Base-by-base conservation (phyloP, 805 yeast genomes). In the Zygoascus biomembranicola region DNA sequence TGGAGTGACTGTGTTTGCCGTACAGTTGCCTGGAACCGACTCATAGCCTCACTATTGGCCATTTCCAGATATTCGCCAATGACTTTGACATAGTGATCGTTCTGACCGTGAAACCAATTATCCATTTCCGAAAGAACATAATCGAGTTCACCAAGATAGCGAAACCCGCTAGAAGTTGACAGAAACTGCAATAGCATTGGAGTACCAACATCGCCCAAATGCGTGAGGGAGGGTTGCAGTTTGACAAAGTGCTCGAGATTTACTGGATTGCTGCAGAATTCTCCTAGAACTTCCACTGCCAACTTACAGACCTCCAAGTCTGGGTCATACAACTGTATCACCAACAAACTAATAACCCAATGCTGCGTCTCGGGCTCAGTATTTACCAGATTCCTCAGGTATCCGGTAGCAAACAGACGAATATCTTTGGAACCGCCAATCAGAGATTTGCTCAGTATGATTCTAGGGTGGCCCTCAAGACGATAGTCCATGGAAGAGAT, bases 251-350 rank as follows among this genome's bases (percentile, higher is more conserved):
- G 73, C 37, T 74, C 73, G 37, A 84, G 65, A 50, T 78, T 77
- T 20, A 70, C 72, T 5, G 69, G 66, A 16, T 59, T 64, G 11
- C 74, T 72, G 55, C 85, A 82, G 57, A 71, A 80, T 19, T 72
- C 75, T 42, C 80, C 79, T 32, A 85, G 62, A 2, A 76, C 71
- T 44, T 73, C 73, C n/a, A 81, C 80, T 0, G 87, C 84, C 8
- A 74, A 63, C 14, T 77, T 72, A 47, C 82, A 76, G 4, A 85
- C 83, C 23, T 74, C 77, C 16, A 73, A 64, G 39, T 78, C 79
- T 0, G 78, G 73, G 63, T 89, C 96, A 64, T 85, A 87, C 2
- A 90, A 68, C 59, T 85, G 90, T 37, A 78, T 77, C 5, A 85
- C 81, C 55, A 90, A 68, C 44, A 80, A 61, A 31, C 75, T 75